Evolutionary conservation across 306 rosid species (phyloP).

Genomic region (Hippophae gyantsensis): DNA sequence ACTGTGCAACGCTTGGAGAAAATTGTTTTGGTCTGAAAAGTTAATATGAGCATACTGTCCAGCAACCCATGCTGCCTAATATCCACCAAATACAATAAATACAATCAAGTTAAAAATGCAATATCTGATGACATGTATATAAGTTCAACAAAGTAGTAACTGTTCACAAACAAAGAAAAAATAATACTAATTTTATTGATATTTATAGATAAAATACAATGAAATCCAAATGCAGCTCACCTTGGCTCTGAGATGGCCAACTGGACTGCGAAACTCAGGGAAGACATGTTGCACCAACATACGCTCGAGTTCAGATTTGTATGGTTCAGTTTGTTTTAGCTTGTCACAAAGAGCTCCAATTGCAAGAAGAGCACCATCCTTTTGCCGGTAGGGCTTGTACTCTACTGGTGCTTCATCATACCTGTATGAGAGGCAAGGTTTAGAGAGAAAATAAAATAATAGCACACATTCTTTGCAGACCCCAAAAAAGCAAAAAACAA

Average conservation of each 20-base stretch:
- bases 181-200: no score
- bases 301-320: conserved; percentile 87
- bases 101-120: conserved; percentile 5
- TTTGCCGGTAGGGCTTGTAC: conserved; percentile 78
- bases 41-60: conserved; percentile 86
- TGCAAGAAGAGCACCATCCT: conserved; percentile 97
- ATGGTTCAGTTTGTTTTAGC: conserved; percentile 87
- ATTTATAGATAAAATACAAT: neutral
- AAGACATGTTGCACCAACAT: conserved; percentile 97
- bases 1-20: conserved; percentile 76
- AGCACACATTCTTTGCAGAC: conserved; percentile 9
- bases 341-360: conserved; percentile 96
- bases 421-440: conserved; percentile 27
- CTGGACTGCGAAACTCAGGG: conserved; percentile 86
- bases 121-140: no score
- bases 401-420: conserved; percentile 70
- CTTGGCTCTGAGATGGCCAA: conserved; percentile 98
- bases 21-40: conserved; percentile 80
- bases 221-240: conserved; percentile 26
- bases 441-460: neutral
- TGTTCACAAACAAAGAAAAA: no score
- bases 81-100: conserved; percentile 6
- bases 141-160: no score
- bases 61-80: conserved; percentile 96
- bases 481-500: neutral